Base-by-base conservation (phyloP, 352 stramenopile species). In the Phytophthora colocasiae region DNA sequence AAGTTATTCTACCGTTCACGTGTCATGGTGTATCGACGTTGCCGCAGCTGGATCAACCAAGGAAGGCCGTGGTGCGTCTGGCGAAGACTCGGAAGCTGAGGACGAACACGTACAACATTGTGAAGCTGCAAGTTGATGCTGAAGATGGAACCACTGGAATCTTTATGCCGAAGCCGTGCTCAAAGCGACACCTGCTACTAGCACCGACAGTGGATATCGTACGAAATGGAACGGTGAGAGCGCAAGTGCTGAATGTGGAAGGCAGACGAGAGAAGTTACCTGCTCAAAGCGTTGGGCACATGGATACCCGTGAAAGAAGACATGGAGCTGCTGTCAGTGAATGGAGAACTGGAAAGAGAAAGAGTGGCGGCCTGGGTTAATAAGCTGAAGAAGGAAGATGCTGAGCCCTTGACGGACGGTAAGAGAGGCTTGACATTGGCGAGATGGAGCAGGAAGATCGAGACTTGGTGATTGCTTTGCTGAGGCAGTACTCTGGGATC, bases 171-270 rank as follows among this genome's bases (percentile, higher is more conserved):
- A 53, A 58, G 9, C 45, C 51, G 3, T 31, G 1, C 1, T 6
- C 6, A 0, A 55, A 60, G 9, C 26, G 51, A 6, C 46, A 65
- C 12, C 2, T 75, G 17, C 8, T 75, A 19, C 15, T 68, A 24
- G 39, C 51, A 0, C 56, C 50, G 4, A 71, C 62, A 0, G 45
- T 75, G 0, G 34, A 32, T 17, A 59, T 46, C 1, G 39, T 53
- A 0, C 2, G 27, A 0, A 29, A 65, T 8, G 38, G 57, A 5
- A 44, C 59, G 4, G 10, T 47, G 1, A 5, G 27, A 4, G 52
- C 69, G 0, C 45, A 53, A 5, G 34, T 71, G 6, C 7, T 76
- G 17, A 75, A 64, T n/a, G 17, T 75, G 1, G 26, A 60, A 10
- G 68, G 62, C n/a, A 22, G 5, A 45, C 39, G 39, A 2, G 39